A percentile compares a stretch with the other conserved stretches of the same genome.
phyloP scores from a whole-genome alignment of 176 grass and related monocot species.

The Phoenix roebelenii region DNA sequence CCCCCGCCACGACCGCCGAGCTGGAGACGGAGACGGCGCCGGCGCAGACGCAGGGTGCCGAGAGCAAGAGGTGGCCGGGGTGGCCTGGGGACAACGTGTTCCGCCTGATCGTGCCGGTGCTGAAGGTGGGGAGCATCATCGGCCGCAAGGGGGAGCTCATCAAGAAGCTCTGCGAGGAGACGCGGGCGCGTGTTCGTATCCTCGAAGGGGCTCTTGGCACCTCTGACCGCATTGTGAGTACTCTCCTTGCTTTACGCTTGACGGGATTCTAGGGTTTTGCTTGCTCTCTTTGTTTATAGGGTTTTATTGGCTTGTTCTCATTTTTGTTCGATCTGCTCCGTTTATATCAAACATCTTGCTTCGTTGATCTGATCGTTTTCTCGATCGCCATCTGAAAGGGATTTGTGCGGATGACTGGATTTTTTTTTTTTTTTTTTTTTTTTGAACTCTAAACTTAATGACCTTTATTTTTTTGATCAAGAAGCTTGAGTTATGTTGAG shows the following conservation, averaged over 20 bases:
- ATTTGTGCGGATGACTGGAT: too few relatives aligned
- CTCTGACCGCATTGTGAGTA: conserved; percentile 76
- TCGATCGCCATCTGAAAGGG: too few relatives aligned
- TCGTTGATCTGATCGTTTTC: too few relatives aligned
- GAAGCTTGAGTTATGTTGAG: too few relatives aligned
- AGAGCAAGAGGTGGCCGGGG: conserved; percentile 74
- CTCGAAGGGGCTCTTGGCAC: conserved; percentile 70
- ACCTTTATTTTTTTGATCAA: too few relatives aligned
- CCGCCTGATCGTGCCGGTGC: conserved; percentile 68
- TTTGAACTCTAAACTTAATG: too few relatives aligned
- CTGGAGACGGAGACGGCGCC: conserved; percentile 9
- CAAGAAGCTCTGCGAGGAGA: conserved; percentile 89
- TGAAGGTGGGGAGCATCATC: conserved; percentile 89
- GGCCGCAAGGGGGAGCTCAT: conserved; percentile 90
- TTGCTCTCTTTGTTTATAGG: neutral
- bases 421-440: too few relatives aligned
- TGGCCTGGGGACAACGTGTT: conserved; percentile 91
- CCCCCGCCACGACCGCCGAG: neutral
- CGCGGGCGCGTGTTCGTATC: conserved; percentile 68
- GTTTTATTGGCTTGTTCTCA: neutral
- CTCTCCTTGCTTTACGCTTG: neutral
- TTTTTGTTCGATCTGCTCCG: too few relatives aligned
- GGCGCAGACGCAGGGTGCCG: conserved; percentile 5
- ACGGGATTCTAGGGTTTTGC: neutral
- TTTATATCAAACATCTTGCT: too few relatives aligned